These are phyloP conservation scores for Actinidia arguta DNA, from an alignment of 179 eudicot species.

Conservation along the genomic window DNA sequence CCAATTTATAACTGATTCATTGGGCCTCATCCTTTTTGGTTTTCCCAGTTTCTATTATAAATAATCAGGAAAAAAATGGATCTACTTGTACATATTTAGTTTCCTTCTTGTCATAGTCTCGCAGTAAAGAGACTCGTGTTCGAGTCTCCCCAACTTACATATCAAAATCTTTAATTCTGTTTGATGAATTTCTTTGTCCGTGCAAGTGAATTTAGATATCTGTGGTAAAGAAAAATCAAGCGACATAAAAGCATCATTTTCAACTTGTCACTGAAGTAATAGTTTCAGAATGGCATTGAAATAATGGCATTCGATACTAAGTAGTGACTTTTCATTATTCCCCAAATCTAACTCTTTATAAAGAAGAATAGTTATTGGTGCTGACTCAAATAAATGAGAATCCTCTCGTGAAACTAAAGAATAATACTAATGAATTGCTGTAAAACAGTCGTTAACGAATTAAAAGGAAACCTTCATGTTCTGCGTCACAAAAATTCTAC, in stretches of 20 bases:
- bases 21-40: neutral
- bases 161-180: neutral
- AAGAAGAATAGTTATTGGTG: neutral
- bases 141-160: no score
- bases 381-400: neutral
- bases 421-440: neutral
- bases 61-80: neutral
- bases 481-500: neutral
- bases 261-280: neutral
- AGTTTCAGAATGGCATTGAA: no score
- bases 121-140: no score
- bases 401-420: constrained; percentile 13
- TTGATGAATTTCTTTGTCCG: neutral
- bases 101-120: neutral
- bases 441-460: neutral
- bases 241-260: neutral
- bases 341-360: neutral
- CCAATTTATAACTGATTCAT: neutral
- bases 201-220: neutral
- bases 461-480: neutral
- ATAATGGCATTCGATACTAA: no score
- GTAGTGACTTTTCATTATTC: neutral
- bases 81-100: neutral
- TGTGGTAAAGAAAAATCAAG: neutral
- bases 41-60: neutral